phyloP scores from a whole-genome alignment of 768 basidiomycete genomes.

The Clitopilus hobsonii region DNA sequence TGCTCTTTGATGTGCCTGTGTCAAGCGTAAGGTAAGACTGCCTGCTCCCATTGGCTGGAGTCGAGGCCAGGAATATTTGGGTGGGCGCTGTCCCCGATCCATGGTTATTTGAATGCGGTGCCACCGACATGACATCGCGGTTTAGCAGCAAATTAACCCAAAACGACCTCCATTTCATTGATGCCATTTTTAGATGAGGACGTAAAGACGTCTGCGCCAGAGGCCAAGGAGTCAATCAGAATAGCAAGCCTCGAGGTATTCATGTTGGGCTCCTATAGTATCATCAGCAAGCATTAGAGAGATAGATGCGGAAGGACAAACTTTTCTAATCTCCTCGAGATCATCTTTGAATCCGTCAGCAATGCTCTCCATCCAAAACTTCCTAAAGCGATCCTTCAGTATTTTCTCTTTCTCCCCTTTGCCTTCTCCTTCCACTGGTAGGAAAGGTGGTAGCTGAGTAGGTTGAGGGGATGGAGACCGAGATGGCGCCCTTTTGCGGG shows the following conservation, averaged over 20 bases:
- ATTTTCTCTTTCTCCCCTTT: conserved; percentile 38
- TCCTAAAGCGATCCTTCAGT: conserved; percentile 66
- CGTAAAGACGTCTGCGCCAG: conserved; percentile 70
- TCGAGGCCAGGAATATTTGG: too few species aligned
- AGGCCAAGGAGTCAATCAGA: conserved; percentile 78
- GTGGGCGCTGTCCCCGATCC: too few species aligned
- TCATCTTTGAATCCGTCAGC: conserved; percentile 82
- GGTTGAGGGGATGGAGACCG: conserved; percentile 45
- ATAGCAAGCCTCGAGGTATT: conserved; percentile 63
- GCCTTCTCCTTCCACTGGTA: conserved; percentile 27
- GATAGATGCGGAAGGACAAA: conserved; percentile 15
- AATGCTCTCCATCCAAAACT: conserved; percentile 85
- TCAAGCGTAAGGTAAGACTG: too few species aligned
- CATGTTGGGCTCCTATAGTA: conserved; percentile 54
- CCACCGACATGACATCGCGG: too few species aligned
- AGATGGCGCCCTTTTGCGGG: conserved; percentile 20
- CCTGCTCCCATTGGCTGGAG: too few species aligned
- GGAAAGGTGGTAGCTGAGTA: conserved; percentile 51
- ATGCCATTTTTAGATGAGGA: conserved; percentile 30
- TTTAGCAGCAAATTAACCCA: conserved; percentile 29
- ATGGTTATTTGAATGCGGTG: too few species aligned
- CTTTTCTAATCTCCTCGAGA: conserved; percentile 80
- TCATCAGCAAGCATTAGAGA: not conserved
- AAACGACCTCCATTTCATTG: conserved; percentile 76
- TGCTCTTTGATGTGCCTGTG: too few species aligned